These are phyloP conservation scores for Fusarium solani-melongenae DNA, from an alignment of 2,329 filamentous ascomycete genomes.

Conservation along the genomic window DNA sequence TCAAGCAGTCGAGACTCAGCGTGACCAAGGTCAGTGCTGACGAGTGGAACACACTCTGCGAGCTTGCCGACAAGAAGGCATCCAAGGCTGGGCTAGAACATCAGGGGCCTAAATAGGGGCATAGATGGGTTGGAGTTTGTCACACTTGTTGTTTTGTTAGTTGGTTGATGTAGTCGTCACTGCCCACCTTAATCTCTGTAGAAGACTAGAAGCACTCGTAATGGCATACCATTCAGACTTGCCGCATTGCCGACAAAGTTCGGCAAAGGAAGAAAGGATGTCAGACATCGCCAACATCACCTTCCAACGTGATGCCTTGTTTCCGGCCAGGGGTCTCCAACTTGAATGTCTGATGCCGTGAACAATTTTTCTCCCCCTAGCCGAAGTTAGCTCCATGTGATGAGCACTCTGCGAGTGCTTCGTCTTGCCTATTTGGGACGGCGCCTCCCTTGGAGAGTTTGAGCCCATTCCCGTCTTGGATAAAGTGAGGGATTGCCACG, in stretches of 20 bases:
- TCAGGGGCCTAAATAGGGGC: not conserved
- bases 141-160: not conserved
- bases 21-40: constrained; percentile 74
- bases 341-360: not conserved
- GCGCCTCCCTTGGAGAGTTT: not conserved
- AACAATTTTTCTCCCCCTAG: not conserved
- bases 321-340: not conserved
- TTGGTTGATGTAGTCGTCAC: not conserved
- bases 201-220: not conserved
- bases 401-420: not conserved
- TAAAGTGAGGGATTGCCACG: not conserved
- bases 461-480: not conserved
- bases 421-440: not conserved
- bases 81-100: constrained; percentile 52
- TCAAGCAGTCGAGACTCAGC: constrained; percentile 85
- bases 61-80: constrained; percentile 60
- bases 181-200: not conserved
- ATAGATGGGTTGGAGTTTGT: not conserved
- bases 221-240: not conserved
- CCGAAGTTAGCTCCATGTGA: not conserved
- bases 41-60: constrained; percentile 74
- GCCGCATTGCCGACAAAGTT: not conserved
- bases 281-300: not conserved
- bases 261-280: not conserved
- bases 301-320: not conserved